Evolutionary conservation across 768 basidiomycete species (phyloP).

Genomic region (Termitomyces sp.): DNA sequence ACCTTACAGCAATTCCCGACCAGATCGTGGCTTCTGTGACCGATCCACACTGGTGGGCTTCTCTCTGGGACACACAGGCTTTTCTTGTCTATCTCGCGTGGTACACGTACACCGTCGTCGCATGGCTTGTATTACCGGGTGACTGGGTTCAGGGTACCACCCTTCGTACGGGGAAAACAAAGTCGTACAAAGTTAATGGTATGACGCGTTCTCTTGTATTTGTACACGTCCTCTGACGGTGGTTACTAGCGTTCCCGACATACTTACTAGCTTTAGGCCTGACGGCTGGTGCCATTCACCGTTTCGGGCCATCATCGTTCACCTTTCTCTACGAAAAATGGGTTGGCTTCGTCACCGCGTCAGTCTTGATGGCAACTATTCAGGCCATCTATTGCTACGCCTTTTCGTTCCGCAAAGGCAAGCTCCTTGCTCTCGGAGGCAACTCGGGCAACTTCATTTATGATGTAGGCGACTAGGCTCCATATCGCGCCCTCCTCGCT

Average conservation of each 20-base stretch:
- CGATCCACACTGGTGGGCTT: constrained; percentile 55
- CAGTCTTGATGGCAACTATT: constrained; percentile 67
- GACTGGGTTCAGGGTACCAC: constrained; percentile 65
- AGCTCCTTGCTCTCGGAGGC: constrained; percentile 86
- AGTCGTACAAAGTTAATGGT: constrained; percentile 96
- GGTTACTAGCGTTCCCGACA: constrained; percentile 79
- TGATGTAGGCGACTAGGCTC: constrained; percentile 57
- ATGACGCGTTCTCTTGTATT: constrained; percentile 13
- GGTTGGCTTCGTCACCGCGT: constrained; percentile 82
- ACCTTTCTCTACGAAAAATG: constrained; percentile 92
- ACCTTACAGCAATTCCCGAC: constrained; percentile 32
- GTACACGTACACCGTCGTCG: constrained; percentile 82
- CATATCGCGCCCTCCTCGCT: constrained; percentile 1
- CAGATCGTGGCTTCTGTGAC: constrained; percentile 42
- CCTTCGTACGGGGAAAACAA: constrained; percentile 70
- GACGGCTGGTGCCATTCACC: constrained; percentile 59
- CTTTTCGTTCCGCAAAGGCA: constrained; percentile 60
- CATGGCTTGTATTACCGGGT: constrained; percentile 77
- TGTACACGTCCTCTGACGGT: background rate
- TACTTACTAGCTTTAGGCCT: constrained; percentile 78
- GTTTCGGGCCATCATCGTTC: constrained; percentile 73
- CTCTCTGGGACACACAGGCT: constrained; percentile 82
- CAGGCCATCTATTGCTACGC: constrained; percentile 73
- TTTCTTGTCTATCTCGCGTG: constrained; percentile 73
- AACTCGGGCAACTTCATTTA: constrained; percentile 86